These are phyloP conservation scores for Hymenoscyphus fraxineus DNA, from an alignment of 2,329 filamentous ascomycete genomes.

Conservation along the genomic window DNA sequence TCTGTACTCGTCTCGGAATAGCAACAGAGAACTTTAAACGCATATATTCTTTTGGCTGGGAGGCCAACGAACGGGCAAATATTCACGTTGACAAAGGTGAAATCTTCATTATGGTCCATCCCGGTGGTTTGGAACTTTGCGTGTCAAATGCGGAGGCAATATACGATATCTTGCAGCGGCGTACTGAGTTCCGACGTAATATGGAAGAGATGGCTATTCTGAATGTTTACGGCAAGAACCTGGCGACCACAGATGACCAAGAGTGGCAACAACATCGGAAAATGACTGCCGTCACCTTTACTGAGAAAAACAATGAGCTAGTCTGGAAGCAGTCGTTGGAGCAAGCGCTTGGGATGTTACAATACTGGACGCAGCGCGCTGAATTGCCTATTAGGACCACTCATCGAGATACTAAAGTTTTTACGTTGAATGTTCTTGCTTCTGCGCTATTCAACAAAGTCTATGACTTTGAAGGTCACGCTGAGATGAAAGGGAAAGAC, in stretches of 20 bases:
- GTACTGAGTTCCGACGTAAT: neutral
- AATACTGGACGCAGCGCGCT: neutral
- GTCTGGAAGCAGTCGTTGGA: neutral
- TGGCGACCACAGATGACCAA: neutral
- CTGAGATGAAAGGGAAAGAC: neutral
- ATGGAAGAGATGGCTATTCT: slow-evolving; percentile 1
- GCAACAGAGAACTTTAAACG: neutral
- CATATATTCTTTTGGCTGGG: neutral
- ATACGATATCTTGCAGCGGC: neutral
- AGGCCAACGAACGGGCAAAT: neutral
- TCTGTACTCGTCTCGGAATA: neutral
- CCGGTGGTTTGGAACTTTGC: neutral
- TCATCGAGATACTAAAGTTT: neutral
- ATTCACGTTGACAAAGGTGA: neutral
- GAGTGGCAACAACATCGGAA: slow-evolving; percentile 5
- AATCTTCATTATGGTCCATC: slow-evolving; percentile 5
- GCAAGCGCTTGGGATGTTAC: neutral
- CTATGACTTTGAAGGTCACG: neutral
- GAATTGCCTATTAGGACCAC: neutral
- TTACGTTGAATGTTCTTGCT: neutral
- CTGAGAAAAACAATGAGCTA: neutral
- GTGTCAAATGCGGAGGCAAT: slow-evolving; percentile 4
- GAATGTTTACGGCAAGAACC: neutral
- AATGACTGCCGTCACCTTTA: neutral
- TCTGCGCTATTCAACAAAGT: neutral